These are phyloP conservation scores for Amphibolis antarctica DNA, from an alignment of 106 monocot species.

Conservation along the genomic window DNA sequence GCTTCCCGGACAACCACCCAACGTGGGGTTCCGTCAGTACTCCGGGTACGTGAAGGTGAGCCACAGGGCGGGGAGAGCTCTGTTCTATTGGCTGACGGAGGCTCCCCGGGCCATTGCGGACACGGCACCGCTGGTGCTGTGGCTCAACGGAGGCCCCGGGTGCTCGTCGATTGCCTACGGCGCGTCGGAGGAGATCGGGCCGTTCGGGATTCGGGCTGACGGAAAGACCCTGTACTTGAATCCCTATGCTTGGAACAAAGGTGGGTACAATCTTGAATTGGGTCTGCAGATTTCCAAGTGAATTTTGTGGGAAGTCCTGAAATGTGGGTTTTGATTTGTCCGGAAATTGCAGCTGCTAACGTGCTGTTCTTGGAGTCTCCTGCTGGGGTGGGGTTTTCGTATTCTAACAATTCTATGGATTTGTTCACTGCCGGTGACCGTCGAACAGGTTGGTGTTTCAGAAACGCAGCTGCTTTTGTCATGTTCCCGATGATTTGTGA, in stretches of 20 bases:
- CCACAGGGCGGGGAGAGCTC: conserved; percentile 44
- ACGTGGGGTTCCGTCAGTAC: conserved; percentile 61
- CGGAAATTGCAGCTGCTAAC: conserved; percentile 48
- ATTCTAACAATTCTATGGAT: conserved; percentile 68
- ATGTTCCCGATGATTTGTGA: background rate
- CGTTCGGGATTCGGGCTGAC: conserved; percentile 59
- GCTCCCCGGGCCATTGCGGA: conserved; percentile 12
- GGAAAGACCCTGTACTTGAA: conserved; percentile 63
- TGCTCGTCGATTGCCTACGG: conserved; percentile 87
- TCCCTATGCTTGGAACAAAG: conserved; percentile 66
- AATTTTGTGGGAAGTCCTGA: too few species aligned
- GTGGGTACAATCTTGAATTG: conserved; percentile 5
- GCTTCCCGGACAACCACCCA: conserved; percentile 65
- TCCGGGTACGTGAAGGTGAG: conserved; percentile 78
- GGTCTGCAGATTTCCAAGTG: background rate
- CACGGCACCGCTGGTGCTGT: conserved; percentile 54
- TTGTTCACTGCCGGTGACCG: conserved; percentile 39
- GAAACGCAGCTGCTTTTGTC: background rate
- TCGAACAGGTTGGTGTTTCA: conserved; percentile 34
- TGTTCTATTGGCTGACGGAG: conserved; percentile 89
- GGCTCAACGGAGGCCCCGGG: conserved; percentile 93
- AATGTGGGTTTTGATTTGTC: background rate
- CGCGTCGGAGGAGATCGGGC: conserved; percentile 89
- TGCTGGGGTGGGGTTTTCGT: conserved; percentile 91
- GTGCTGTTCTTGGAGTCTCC: conserved; percentile 88